These are phyloP conservation scores for Neoarthrinium moseri DNA, from an alignment of 2,329 filamentous ascomycete genomes.

Conservation along the genomic window DNA sequence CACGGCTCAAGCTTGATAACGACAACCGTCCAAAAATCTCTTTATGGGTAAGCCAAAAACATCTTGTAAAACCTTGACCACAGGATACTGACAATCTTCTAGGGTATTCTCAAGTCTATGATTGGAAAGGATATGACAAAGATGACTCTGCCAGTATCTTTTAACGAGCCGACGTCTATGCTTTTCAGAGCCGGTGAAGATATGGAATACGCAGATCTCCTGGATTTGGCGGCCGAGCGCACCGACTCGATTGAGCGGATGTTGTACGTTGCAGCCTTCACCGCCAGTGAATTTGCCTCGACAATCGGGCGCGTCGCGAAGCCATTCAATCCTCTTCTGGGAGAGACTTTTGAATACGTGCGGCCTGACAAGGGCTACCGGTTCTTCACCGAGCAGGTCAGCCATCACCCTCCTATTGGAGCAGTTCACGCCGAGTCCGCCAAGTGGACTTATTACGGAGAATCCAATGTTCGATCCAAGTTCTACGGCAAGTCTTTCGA, in stretches of 20 bases:
- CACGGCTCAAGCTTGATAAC: conserved; percentile 80
- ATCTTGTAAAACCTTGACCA: neutral
- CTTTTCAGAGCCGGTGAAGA: conserved; percentile 95
- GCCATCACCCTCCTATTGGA: conserved; percentile 92
- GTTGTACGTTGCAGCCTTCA: conserved; percentile 93
- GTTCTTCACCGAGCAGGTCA: conserved; percentile 98
- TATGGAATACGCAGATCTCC: conserved; percentile 93
- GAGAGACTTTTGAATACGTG: conserved; percentile 96
- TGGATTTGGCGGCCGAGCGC: conserved; percentile 84
- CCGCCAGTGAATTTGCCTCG: conserved; percentile 93
- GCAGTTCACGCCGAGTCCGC: conserved; percentile 90
- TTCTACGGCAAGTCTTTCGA: conserved; percentile 98
- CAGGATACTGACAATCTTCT: conserved; percentile 20
- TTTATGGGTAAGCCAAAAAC: conserved; percentile 73
- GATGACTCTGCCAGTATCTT: conserved; percentile 97
- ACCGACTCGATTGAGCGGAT: conserved; percentile 86
- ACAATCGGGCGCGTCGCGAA: conserved; percentile 97
- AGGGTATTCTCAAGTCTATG: conserved; percentile 98
- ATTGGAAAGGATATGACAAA: conserved; percentile 99
- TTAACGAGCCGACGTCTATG: conserved; percentile 96
- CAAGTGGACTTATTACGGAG: conserved; percentile 96
- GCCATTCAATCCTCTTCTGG: conserved; percentile 93
- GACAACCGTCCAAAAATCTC: conserved; percentile 93
- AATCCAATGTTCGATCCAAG: conserved; percentile 92
- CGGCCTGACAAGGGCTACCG: conserved; percentile 96